A percentile compares a stretch with the other conserved stretches of the same genome.
Conservation (phyloP, 129 eudicot genomes). For the Mikania micrantha region DNA sequence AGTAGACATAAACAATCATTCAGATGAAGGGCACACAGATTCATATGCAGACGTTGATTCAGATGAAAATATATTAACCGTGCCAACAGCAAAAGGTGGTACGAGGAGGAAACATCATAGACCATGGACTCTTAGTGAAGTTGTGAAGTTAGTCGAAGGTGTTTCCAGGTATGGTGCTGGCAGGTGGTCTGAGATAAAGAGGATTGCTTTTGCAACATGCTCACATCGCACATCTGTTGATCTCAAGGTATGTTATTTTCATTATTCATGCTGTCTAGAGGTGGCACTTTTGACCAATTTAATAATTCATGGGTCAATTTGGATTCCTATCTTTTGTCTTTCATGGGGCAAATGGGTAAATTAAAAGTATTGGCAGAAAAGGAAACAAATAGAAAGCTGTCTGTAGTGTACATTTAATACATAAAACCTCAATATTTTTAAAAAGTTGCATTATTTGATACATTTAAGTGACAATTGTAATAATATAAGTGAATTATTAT, state of each 20-base stretch:
- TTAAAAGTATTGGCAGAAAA: not conserved
- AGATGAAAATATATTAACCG: conserved; percentile 51
- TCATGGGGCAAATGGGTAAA: not conserved
- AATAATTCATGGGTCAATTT: not conserved
- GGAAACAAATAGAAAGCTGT: not conserved
- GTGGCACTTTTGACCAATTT: not conserved
- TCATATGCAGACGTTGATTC: conserved; percentile 46
- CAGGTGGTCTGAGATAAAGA: conserved; percentile 97
- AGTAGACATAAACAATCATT: conserved; percentile 36
- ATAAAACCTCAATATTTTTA: not conserved
- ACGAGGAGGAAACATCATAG: conserved; percentile 97
- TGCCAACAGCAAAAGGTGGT: conserved; percentile 66
- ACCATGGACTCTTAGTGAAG: conserved; percentile 93
- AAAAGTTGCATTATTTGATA: not conserved
- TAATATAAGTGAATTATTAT: no score
- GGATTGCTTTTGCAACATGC: conserved; percentile 72
- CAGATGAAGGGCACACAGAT: conserved; percentile 35
- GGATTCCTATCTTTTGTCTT: not conserved
- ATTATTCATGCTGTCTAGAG: not conserved
- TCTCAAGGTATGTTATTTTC: conserved; percentile 58
- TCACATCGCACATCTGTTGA: conserved; percentile 95
- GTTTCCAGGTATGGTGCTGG: conserved; percentile 92
- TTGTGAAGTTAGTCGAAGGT: conserved; percentile 91
- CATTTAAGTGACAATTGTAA: no score
- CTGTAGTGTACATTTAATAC: not conserved